These are phyloP conservation scores for Colletotrichum falcatum DNA, from an alignment of 2,329 filamentous ascomycete genomes.

Conservation along the genomic window DNA sequence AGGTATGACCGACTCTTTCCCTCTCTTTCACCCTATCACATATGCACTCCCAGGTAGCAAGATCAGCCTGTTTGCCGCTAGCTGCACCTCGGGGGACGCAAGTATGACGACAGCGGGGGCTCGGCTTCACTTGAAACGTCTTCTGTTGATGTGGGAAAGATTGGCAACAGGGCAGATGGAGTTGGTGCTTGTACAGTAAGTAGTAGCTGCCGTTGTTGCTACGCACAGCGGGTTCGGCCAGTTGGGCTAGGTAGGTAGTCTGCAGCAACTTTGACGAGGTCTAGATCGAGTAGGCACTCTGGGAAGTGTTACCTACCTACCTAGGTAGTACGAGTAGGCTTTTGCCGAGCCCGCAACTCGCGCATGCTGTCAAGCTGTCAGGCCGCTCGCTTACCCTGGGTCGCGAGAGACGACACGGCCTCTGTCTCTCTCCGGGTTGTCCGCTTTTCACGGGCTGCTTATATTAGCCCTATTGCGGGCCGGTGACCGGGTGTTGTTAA, in stretches of 20 bases:
- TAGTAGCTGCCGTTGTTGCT: not conserved
- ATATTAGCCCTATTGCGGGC: conserved; percentile 24
- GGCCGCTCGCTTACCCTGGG: not conserved
- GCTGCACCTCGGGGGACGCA: not conserved
- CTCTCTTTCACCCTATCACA: not conserved
- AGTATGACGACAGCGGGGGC: conserved; percentile 20
- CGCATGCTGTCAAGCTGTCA: not conserved
- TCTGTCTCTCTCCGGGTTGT: conserved; percentile 1
- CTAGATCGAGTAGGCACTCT: not conserved
- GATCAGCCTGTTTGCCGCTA: conserved; percentile 5
- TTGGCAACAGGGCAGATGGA: conserved; percentile 1
- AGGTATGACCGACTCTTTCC: conserved; percentile 13
- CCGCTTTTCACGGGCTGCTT: conserved; percentile 22
- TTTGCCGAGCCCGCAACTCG: conserved; percentile 18
- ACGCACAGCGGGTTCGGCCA: not conserved
- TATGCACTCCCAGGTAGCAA: conserved; percentile 16
- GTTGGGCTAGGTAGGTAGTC: not conserved
- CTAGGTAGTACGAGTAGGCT: conserved; percentile 1
- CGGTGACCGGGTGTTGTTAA: conserved; percentile 14
- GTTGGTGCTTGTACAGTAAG: no score
- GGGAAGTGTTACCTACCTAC: not conserved
- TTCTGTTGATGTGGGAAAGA: not conserved
- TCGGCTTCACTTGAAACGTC: not conserved
- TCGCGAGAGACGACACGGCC: conserved; percentile 15
- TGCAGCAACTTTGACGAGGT: no score